Evolutionary conservation across 192 early-diverging fungal genomes (phyloP), one percentile per base, ranked within the genome.

Genomic region (Coemansia biformis): DNA sequence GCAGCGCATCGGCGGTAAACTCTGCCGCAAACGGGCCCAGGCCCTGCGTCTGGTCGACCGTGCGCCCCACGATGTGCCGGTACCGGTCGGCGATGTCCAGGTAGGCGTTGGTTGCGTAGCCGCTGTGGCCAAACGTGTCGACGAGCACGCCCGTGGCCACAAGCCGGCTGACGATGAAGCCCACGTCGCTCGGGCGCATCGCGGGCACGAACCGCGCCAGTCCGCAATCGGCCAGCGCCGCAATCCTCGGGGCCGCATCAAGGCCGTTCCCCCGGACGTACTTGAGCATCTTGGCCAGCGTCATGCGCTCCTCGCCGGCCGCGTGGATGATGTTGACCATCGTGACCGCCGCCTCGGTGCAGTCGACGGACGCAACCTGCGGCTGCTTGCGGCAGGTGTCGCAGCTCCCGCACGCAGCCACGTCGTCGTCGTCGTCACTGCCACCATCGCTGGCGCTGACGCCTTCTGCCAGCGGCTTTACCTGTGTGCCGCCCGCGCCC

Each of bases 81-180:
- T 59, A 64, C 35, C 29, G 12, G 18, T 37, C 35, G 10, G 57
- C 51, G 9, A 63, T 43, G 36, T 39, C 59, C 23, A 77, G 54
- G 43, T 83, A 86, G 51, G 79, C 76, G 14, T 83, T 71, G 16
- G 81, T 83, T 2, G 59, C 47, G 42, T 84, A 84, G 0, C 78
- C 76, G 5, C 79, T 86, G 47, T 82, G 82, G 26, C 76, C 64
- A 51, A 79, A 86, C 36, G 77, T 79, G 31, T 85, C 81, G 2
- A 57, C 43, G 7, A 86, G 63, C 26, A 81, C 79, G 5, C 75
- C 70, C 15, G 64, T 41, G 6, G 65, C 31, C 21, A 83, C 54
- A 7, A 83, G 56, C 37, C 62, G 47, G 49, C 72, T 84, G 35
- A 83, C 65, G 26, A 86, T 78, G 7, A 72, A 58, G 17, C 83